Evolutionary conservation across 805 yeast genomes (phyloP).

Genomic region (Grigorovia humatica): DNA sequence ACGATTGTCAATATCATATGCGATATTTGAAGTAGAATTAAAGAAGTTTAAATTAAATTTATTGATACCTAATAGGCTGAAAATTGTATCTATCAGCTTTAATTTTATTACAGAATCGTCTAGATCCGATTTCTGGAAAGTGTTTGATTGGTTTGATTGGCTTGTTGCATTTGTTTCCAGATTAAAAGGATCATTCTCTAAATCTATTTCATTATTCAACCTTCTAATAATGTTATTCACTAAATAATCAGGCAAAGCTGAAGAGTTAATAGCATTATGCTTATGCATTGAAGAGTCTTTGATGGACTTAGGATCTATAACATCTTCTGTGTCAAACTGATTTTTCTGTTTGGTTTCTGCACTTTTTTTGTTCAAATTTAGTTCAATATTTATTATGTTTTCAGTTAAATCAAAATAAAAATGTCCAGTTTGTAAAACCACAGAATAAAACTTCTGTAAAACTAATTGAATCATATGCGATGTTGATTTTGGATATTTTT

Average conservation of each 20-base stretch:
- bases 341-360: too few species aligned
- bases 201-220: conserved; percentile 19
- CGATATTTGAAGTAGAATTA: not conserved
- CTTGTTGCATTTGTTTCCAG: not conserved
- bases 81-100: conserved; percentile 63
- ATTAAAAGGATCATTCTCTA: not conserved
- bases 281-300: conserved; percentile 26
- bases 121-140: not conserved
- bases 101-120: conserved; percentile 38
- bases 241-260: conserved; percentile 48
- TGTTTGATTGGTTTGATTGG: not conserved
- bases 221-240: conserved; percentile 45
- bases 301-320: not conserved
- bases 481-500: conserved; percentile 76
- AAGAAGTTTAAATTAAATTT: conserved; percentile 26
- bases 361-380: conserved; percentile 42
- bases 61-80: conserved; percentile 56
- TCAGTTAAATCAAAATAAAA: conserved; percentile 74
- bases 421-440: conserved; percentile 85
- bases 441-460: conserved; percentile 73
- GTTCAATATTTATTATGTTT: conserved; percentile 72
- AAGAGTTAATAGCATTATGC: conserved; percentile 2
- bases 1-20: not conserved
- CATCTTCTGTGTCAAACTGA: not conserved
- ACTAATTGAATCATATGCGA: conserved; percentile 93